Evolutionary conservation across 208 protist genomes (phyloP), one percentile per base, ranked within the genome.

Genomic region (Trypanosoma cruzi): DNA sequence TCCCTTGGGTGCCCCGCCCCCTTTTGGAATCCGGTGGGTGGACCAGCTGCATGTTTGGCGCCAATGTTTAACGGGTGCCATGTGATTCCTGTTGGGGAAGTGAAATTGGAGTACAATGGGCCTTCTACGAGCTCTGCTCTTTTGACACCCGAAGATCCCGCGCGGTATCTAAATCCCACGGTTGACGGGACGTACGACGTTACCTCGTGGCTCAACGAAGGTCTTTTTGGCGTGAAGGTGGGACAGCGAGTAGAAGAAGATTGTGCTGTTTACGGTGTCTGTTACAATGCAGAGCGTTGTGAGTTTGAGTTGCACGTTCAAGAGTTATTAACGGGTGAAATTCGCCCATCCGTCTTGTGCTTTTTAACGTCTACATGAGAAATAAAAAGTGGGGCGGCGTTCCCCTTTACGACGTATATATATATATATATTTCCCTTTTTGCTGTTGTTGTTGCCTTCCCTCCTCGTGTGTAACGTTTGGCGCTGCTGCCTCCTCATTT

Each of bases 1-100:
- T 55, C 40, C 26, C 34, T 83, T 60, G 48, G 57, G 44, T 70
- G 77, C 32, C 80, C 88, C 26, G 70, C 59, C 24, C 71, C 91
- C 2, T 72, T 85, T 73, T 93, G 87, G 88, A 89, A 96, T 53
- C 85, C 90, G 0, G 82, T 70, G 42, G 90, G 90, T 14, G 84
- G 82, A 13, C 69, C 81, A 18, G 86, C 88, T 26, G 90, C 90
- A 36, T 90, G 86, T 53, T 58, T 87, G 42, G 85, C 88, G 20
- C 88, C 90, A 16, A 56, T 87, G 36, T 79, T 93, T 44, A 84
- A 83, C 70, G 82, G 75, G n/a, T 84, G 79, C 46, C 62, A 48
- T 0, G 42, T 80, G 36, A 44, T 96, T 37, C 60, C 64, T 4
- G 80, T 96, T 1, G 90, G 90, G 24, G 50, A 71, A 26, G 66